Evolutionary conservation across 2,329 filamentous ascomycete genomes (phyloP).

Genomic region (Calonectria honghensis): DNA sequence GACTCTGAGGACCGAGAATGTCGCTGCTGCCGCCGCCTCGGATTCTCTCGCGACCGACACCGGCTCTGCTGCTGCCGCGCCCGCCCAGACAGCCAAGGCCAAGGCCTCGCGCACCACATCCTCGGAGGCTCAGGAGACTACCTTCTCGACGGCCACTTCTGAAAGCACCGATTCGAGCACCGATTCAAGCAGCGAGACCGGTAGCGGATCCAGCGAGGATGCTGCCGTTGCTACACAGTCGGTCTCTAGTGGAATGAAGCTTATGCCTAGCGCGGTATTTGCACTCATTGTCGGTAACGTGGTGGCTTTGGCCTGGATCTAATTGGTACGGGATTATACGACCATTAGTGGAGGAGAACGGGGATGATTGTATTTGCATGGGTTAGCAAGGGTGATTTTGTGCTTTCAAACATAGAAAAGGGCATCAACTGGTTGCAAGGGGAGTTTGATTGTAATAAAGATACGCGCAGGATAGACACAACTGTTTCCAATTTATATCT

Average conservation of each 20-base stretch:
- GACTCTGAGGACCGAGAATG: neutral
- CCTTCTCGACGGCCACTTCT: slow-evolving; percentile 6
- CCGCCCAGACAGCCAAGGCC: neutral
- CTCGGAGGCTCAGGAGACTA: neutral
- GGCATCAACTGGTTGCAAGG: neutral
- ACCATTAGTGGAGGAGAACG: neutral
- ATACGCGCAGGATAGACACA: neutral
- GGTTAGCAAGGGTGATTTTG: slow-evolving; percentile 22
- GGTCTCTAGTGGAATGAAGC: slow-evolving; percentile 9
- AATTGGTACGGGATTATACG: neutral
- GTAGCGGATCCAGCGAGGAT: neutral
- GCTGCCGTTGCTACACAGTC: neutral
- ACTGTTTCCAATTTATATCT: neutral
- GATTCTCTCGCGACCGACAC: slow-evolving; percentile 11
- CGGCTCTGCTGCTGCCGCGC: neutral
- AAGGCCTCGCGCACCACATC: slow-evolving; percentile 2
- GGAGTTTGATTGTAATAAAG: neutral
- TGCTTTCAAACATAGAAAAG: neutral
- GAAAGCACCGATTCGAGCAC: neutral
- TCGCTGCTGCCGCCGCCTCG: neutral
- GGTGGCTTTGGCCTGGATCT: neutral
- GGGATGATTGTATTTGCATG: slow-evolving; percentile 12
- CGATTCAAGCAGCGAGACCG: neutral
- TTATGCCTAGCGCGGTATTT: slow-evolving; percentile 10
- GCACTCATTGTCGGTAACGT: slow-evolving; percentile 1